These are phyloP conservation scores for Lotus japonicus DNA, from an alignment of 306 rosid species.

Conservation along the genomic window DNA sequence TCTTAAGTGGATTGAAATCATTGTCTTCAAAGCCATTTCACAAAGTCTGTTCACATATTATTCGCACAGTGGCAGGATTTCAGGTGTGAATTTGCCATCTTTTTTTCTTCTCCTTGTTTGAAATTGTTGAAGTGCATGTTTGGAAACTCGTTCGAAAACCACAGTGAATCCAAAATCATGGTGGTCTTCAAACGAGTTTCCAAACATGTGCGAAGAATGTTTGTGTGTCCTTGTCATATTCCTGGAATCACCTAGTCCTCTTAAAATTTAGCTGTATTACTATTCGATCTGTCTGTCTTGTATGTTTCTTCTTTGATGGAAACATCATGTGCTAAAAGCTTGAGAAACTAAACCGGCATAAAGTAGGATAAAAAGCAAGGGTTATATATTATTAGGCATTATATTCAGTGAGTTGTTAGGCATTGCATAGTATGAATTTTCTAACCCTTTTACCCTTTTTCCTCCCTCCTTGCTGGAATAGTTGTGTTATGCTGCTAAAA, in stretches of 20 bases:
- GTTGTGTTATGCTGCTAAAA: conserved; percentile 96
- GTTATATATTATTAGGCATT: background rate
- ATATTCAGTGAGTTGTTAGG: background rate
- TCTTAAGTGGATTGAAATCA: conserved; percentile 93
- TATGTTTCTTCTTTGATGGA: conserved; percentile 2
- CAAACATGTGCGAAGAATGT: too few relatives aligned
- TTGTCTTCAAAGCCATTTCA: conserved; percentile 92
- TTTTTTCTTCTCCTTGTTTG: background rate
- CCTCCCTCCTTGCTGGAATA: conserved; percentile 14
- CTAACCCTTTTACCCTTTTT: conserved; percentile 3
- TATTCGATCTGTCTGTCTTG: conserved; percentile 5
- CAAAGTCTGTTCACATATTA: conserved; percentile 92
- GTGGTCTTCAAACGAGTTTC: too few relatives aligned
- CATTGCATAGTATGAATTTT: background rate
- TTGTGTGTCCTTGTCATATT: background rate
- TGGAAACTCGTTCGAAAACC: too few relatives aligned
- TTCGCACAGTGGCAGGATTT: conserved; percentile 97
- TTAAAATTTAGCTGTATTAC: background rate
- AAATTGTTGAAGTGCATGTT: background rate
- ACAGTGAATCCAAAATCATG: too few relatives aligned
- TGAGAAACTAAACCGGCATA: background rate
- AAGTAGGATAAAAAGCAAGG: background rate
- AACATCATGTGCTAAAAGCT: background rate
- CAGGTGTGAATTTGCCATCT: conserved; percentile 46
- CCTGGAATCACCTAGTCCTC: background rate